Conservation (phyloP, 2,329 filamentous ascomycete genomes). For the Aspergillus awamori region DNA sequence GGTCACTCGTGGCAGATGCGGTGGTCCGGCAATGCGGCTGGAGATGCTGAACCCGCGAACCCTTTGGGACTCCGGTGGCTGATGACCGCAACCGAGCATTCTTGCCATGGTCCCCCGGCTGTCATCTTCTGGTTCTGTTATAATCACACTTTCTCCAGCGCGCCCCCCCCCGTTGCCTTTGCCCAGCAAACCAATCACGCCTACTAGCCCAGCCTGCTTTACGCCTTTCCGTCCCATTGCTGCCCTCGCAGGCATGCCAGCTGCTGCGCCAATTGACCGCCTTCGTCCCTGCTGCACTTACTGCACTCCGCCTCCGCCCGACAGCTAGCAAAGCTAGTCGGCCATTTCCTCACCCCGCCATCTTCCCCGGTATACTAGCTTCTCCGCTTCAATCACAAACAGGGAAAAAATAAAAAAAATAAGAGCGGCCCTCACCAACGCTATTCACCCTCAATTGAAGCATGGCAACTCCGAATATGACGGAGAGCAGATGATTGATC, state of each 20-base stretch:
- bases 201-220: neutral
- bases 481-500: neutral
- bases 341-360: neutral
- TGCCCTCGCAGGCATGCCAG: neutral
- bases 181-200: neutral
- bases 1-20: neutral
- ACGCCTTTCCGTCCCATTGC: neutral
- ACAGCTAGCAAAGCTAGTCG: neutral
- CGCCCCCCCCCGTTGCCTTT: neutral
- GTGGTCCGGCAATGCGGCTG: neutral
- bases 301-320: neutral
- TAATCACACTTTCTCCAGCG: conserved; percentile 1
- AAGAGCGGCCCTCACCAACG: neutral
- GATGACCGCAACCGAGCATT: conserved; percentile 1
- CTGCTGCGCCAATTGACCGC: conserved; percentile 6
- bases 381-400: neutral
- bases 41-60: neutral
- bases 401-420: neutral
- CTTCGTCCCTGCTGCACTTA: neutral
- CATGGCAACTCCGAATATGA: conserved; percentile 1
- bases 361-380: conserved; percentile 3
- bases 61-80: conserved; percentile 2
- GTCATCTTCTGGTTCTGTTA: neutral
- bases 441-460: neutral
- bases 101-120: neutral